These are phyloP conservation scores for Heritiera fomes DNA, from an alignment of 345 rosid genomes.

Conservation along the genomic window DNA sequence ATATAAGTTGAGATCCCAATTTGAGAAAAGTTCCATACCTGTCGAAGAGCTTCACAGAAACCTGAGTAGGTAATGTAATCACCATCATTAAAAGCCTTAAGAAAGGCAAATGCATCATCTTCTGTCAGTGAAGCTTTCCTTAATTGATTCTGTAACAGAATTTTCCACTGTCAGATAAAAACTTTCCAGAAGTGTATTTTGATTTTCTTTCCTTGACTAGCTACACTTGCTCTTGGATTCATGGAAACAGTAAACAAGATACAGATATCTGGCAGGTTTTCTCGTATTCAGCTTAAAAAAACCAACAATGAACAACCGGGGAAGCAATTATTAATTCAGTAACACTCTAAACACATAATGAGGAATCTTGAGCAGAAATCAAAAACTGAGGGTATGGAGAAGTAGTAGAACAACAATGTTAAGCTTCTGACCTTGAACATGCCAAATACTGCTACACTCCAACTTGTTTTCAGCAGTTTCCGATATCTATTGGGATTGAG, in stretches of 20 bases:
- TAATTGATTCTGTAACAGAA: slow-evolving; percentile 58
- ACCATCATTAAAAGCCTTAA: slow-evolving; percentile 55
- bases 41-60: slow-evolving; percentile 82
- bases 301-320: not conserved
- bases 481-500: slow-evolving; percentile 78
- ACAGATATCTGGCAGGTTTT: not conserved
- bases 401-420: not conserved
- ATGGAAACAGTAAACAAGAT: not conserved
- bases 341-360: not conserved
- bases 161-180: slow-evolving; percentile 27
- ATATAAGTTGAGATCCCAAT: not conserved
- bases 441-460: slow-evolving; percentile 97
- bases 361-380: not conserved
- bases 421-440: slow-evolving; percentile 75
- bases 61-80: slow-evolving; percentile 66
- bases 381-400: not conserved
- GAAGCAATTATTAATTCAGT: not conserved
- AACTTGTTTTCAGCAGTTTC: slow-evolving; percentile 72
- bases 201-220: not conserved
- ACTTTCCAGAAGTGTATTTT: slow-evolving; percentile 1
- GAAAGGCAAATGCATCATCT: slow-evolving; percentile 70
- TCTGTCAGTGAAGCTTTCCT: slow-evolving; percentile 70
- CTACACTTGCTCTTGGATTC: not conserved
- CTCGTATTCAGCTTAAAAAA: not conserved
- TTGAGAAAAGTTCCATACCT: slow-evolving; percentile 41